Base-by-base conservation (phyloP, 306 rosid genomes). In the Urtica urens region DNA sequence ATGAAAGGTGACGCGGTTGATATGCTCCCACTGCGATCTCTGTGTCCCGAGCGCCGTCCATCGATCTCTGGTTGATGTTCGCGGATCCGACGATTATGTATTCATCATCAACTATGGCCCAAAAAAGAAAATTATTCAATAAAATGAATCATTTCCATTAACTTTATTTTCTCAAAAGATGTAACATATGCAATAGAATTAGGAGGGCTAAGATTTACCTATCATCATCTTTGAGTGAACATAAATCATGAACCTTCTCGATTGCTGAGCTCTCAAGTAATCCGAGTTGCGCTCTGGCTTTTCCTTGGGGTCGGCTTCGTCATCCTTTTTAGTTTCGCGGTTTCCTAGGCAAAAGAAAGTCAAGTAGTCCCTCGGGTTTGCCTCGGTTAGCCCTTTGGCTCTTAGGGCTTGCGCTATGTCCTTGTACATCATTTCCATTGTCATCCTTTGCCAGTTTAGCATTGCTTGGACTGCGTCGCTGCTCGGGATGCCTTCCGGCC, bases 151-250 rank as follows among this genome's bases (percentile, higher is more conserved):
- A 9, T 34, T 34, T 33, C 1, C 38, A 1, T 0, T 3, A 5
- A 8, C 4, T 34, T 34, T 34, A 3, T 34, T 6, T 0, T 1
- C 3, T 10, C n/a, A 10, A 10, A 34, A 3, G 10, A 34, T 34
- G 4, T 10, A 34, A 34, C 10, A 2, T 10, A 1, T 8, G 39
- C 4, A 18, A 15, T n/a, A 39, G 20, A 39, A 39, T 18, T 15
- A 37, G 2, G n/a, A 46, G 24, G 23, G 26, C 13, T 18, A 51
- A 39, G n/a, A n/a, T 4, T 42, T 46, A 70, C 81, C 81, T 62
- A 70, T 70, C 81, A 75, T 70, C 73, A 63, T 46, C 69, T 75
- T 75, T 46, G 77, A 70, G 70, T 75, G 81, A 41, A 75, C 68
- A 44, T 75, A 75, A 57, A 75, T 70, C 81, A 75, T 75, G 62